Conservation (phyloP, 192 early-diverging fungal species). For the Mycoemilia scoparia region DNA sequence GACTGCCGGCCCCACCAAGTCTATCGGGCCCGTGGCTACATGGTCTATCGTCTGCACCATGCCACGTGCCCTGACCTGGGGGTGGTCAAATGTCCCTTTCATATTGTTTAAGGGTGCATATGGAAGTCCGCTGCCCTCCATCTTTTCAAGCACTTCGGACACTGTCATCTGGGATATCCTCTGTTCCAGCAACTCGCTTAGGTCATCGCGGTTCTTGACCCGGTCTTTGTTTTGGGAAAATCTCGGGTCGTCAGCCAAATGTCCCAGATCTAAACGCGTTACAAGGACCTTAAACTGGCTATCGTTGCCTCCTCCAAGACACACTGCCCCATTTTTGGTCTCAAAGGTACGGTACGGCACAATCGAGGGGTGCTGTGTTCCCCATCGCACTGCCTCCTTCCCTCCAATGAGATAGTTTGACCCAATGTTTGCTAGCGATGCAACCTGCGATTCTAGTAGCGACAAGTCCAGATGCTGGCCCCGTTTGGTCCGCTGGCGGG, state of each 20-base stretch:
- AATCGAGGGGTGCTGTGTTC: constrained; percentile 76
- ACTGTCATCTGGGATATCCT: constrained; percentile 33
- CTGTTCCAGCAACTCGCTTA: constrained; percentile 40
- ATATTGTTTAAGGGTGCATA: constrained; percentile 72
- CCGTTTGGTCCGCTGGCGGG: constrained; percentile 36
- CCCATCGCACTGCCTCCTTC: constrained; percentile 63
- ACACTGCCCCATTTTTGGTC: constrained; percentile 57
- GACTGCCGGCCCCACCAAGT: constrained; percentile 52
- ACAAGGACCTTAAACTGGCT: constrained; percentile 58
- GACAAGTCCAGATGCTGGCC: constrained; percentile 83
- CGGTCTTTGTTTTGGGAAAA: constrained; percentile 56
- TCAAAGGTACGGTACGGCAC: constrained; percentile 82
- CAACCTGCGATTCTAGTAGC: constrained; percentile 74
- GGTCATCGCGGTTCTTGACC: constrained; percentile 45
- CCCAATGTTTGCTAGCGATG: constrained; percentile 77
- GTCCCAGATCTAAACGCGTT: constrained; percentile 20
- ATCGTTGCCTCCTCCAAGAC: constrained; percentile 86
- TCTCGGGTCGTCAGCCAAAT: constrained; percentile 27
- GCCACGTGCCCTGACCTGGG: constrained; percentile 41
- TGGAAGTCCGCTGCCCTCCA: constrained; percentile 56
- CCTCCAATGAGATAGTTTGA: constrained; percentile 71
- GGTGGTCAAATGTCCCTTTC: constrained; percentile 55
- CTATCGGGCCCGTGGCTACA: constrained; percentile 57
- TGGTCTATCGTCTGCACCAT: constrained; percentile 74
- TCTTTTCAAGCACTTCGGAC: constrained; percentile 34